Evolutionary conservation across 1,284 basidiomycete genomes (phyloP), one percentile per base, ranked within the genome.

Genomic region (Phellinidium pouzarii): DNA sequence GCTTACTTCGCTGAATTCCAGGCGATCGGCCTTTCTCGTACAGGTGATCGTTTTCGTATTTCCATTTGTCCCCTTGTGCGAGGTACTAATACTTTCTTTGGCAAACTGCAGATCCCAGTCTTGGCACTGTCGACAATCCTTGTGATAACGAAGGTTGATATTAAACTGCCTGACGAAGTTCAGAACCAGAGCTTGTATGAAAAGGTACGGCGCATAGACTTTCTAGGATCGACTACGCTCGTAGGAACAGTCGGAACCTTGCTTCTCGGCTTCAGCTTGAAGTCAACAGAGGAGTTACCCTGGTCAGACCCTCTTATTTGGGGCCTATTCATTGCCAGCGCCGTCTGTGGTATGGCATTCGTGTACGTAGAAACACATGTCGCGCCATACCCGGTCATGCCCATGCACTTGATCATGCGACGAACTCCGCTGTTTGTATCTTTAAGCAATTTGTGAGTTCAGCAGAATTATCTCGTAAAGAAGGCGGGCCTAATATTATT

Each of bases 311-410:
- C 84, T 1, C 60, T 80, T 26, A 80, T 94, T 48, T 77, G 75
- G 64, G 80, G 80, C 4, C 71, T 92, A 49, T 73, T 94, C 50
- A 59, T 70, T 29, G 65, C 72, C 17, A 84, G 85, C 61, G 67
- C 68, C 19, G 59, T 84, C 3, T 82, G 75, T 43, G 74, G 74
- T 19, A 61, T 73, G 4, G 61, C 75, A 4, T 94, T 95, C 65
- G 64, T 91, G 26, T 63, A 79, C 44, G 85, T 89, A 12, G 91
- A 95, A 68, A 78, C 82, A 54, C 71, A 76, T 58, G 80, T 79
- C 69, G 82, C 88, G 2, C 76, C 76, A 3, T 88, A 85, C 66
- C 92, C 92, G 6, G 83, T 94, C 44, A 87, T 95, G 80, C 91
- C 92, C 40, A 70, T 94, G 60, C 79, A 79, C 54, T 68, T 94